phyloP scores from a whole-genome alignment of 2,329 filamentous ascomycete genomes.

The Gnomoniopsis smithogilvyi region DNA sequence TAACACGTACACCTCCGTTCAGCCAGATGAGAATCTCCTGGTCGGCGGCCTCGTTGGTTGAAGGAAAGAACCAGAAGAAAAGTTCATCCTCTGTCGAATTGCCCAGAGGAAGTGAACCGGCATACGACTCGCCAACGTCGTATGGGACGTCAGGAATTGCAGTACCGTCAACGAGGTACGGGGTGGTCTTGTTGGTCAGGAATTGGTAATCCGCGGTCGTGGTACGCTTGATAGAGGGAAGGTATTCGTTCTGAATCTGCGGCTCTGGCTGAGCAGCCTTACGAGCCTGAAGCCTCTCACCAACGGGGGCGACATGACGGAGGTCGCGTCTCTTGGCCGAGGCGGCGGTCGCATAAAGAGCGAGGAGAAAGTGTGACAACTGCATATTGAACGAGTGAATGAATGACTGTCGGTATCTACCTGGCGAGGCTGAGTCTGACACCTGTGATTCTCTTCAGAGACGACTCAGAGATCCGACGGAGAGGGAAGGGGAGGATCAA shows the following conservation, averaged over 20 bases:
- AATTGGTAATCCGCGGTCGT: neutral
- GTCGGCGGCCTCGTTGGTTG: slow-evolving; percentile 40
- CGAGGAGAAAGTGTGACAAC: slow-evolving; percentile 9
- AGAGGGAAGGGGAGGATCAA: neutral
- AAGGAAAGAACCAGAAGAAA: slow-evolving; percentile 65
- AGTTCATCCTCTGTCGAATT: slow-evolving; percentile 40
- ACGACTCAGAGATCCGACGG: neutral
- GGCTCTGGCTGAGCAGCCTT: neutral
- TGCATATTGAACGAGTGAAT: slow-evolving; percentile 3
- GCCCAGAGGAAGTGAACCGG: slow-evolving; percentile 53
- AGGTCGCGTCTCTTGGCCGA: slow-evolving; percentile 7
- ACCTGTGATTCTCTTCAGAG: neutral
- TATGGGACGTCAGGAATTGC: slow-evolving; percentile 64
- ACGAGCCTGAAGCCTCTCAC: slow-evolving; percentile 3
- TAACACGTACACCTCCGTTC: slow-evolving; percentile 42
- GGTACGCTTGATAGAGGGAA: neutral
- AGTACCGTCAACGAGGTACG: slow-evolving; percentile 58
- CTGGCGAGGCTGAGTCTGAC: neutral
- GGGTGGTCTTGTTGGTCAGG: slow-evolving; percentile 9
- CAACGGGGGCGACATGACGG: slow-evolving; percentile 10
- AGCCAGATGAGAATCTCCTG: slow-evolving; percentile 60
- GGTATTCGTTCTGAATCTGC: neutral
- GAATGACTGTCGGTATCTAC: neutral
- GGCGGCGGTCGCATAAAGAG: slow-evolving; percentile 1
- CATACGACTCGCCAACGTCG: slow-evolving; percentile 62